Evolutionary conservation across 2,329 filamentous ascomycete genomes (phyloP), one percentile per base, ranked within the genome.

Genomic region (Diplodia intermedia): DNA sequence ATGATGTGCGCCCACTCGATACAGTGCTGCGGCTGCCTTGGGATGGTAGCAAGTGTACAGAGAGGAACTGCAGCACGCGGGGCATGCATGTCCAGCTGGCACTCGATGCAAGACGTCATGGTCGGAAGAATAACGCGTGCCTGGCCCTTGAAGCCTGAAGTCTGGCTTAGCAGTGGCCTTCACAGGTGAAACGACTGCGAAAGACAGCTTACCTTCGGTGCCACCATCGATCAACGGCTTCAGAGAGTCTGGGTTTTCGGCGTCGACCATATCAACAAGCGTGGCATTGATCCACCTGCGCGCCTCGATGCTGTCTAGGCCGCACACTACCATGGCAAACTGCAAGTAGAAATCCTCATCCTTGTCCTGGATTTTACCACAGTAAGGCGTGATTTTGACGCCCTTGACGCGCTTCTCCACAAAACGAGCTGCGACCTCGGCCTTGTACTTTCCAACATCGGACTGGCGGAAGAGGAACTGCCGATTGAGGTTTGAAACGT

Each of bases 1-100:
- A 99, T 97, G 75, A 98, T 91, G 78, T 98, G 94, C 0, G 95
- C 96, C 95, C 95, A 99, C 81, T 99, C 95, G 75, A 99, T 92
- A 78, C 95, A 99, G 81, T 99, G 95, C 78, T 98, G 94, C 0
- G 95, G 95, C 77, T 99, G 95, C 15, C 95, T 91, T 11, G 95
- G 95, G 72, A 99, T 98, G 20, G 93, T 96, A 18, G 95, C 95
- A 68, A 99, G 89, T 3, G 95, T 99, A 79, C 95, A 99, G 33
- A 99, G 90, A 0, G 95, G 95, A 0, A 99, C 94, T 15, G 95
- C 93, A n/a, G 93, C 92, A 65, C 94, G 88, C n/a, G 95, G 96
- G 0, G 95, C 94, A 78, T 98, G 94, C 91, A 99, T 97, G 78
- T 98, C 95, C 33, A 99, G 88, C 77, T 99, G 95, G 76, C 95